Evolutionary conservation across 2,329 filamentous ascomycete genomes (phyloP), one percentile per base, ranked within the genome.

Genomic region (Elsinoe ampelina): DNA sequence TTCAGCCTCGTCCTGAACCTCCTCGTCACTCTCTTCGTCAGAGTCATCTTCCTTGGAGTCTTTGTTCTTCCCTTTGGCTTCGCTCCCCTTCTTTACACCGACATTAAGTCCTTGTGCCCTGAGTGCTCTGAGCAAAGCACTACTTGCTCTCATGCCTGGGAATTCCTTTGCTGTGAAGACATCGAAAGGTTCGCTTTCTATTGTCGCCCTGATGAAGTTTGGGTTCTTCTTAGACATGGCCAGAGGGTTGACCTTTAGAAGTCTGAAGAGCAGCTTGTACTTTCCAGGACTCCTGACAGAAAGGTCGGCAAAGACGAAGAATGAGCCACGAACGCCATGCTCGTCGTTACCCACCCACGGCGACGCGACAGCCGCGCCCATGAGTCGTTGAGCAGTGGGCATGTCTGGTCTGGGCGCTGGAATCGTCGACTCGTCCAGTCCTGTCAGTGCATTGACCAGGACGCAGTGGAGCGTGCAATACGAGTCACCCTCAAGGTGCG

Each of bases 161-260:
- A 93, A 93, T 66, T 92, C 87, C 67, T 92, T 93, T 42, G 88
- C 88, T 42, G 85, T 90, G 69, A 86, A 91, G 6, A 91, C 87
- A 11, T 80, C 83, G 66, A 93, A 91, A n/a, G 83, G 73, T 13
- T 87, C 81, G 65, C 83, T 89, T 71, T 83, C 78, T 13, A 75
- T 71, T 58, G 74, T 73, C 6, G 75, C 76, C n/a, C 79, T 71
- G 54, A 75, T 75, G 4, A 72, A 72, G 36, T 74, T 75, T 54
- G 70, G 73, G 4, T 71, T 72, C 26, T 81, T 82, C 2, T 77
- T 77, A 12, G 73, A 72, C 69, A 82, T 79, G 48, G 75, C 73
- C 35, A 71, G 71, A 1, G 84, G 83, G 61, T 90, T 83, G 41
- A 92, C 79, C 59, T 86, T 80, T 65, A 90, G 81, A 19, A 92